Base-by-base conservation (phyloP, 2,329 filamentous ascomycete genomes). In the Colletotrichum musae region DNA sequence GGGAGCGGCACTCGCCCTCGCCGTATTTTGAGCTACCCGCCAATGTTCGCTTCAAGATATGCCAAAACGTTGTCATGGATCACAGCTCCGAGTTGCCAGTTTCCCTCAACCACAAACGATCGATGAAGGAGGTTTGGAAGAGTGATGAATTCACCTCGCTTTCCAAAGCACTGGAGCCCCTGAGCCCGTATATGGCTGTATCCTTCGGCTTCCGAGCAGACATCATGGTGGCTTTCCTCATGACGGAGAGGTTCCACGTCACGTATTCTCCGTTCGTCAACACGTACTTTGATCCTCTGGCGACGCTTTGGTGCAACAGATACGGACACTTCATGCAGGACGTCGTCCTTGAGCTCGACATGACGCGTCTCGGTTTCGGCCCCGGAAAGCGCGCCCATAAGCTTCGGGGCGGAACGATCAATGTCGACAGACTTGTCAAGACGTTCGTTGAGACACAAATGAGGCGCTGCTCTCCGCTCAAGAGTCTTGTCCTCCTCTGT, bases 281-380 rank as follows among this genome's bases (percentile, higher is more conserved):
- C 1, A 71, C 72, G 0, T 63, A 64, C 6, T 71, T 80, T 1
- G 80, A 77, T 41, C 80, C 81, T 0, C 75, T 82, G 0, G 79
- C 79, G 1, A 80, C 77, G 0, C 63, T 70, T 4, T 83, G 78
- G 77, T 70, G 82, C 28, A 75, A 77, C 36, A 72, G 61, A 7
- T 83, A 83, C 56, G 78, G 77, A 1, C 60, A 72, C 2, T 78
- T 80, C 41, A 80, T 84, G 72, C 77, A 73, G 16, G 75, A 76
- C 28, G 71, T 85, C 24, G 76, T 77, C 2, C 57, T 85, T 10
- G 83, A 85, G 68, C 36, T 85, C 1, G 83, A 85, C 68, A 74
- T 83, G 72, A 78, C 82, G 0, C 77, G 75, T 12, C 73, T 82
- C 9, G 75, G 77, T 1, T 80, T 80, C 24, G 80, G 80, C 2